phyloP scores from a whole-genome alignment of 352 stramenopile genomes.

The Phytophthora multivora region DNA sequence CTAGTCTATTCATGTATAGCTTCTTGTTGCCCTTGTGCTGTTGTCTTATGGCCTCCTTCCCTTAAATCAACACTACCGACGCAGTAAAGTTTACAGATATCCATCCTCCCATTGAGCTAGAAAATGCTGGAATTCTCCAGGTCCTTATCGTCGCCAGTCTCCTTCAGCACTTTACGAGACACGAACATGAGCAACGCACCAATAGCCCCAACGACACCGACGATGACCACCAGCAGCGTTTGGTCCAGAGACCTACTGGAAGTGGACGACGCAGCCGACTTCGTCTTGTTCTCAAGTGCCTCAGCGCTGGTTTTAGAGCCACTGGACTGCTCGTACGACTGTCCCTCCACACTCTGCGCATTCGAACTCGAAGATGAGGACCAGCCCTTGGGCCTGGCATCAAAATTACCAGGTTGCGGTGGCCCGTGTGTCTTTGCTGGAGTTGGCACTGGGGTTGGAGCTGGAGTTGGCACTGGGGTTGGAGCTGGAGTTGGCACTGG shows the following conservation, averaged over 20 bases:
- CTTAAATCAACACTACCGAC: constrained; percentile 24
- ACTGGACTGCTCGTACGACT: constrained; percentile 14
- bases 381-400: background rate
- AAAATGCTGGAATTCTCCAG: constrained; percentile 30
- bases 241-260: constrained; percentile 42
- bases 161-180: constrained; percentile 61
- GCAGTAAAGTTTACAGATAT: constrained; percentile 35
- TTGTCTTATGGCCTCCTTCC: constrained; percentile 4
- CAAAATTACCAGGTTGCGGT: constrained; percentile 6
- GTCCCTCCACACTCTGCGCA: constrained; percentile 5
- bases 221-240: constrained; percentile 60
- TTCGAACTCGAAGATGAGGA: constrained; percentile 9
- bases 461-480: constrained; percentile 4
- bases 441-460: constrained; percentile 9
- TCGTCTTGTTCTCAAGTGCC: constrained; percentile 25
- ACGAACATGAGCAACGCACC: constrained; percentile 52
- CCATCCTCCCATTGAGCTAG: constrained; percentile 24
- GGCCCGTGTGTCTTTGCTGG: background rate
- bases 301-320: constrained; percentile 9
- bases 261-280: constrained; percentile 14
- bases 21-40: constrained; percentile 28
- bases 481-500: background rate
- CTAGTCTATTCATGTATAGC: constrained; percentile 32
- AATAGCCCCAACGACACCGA: constrained; percentile 63
- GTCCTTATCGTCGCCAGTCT: constrained; percentile 46